Evolutionary conservation across 768 basidiomycete species (phyloP), one percentile per base, ranked within the genome.

Genomic region (Macrolepiota albuminosa): DNA sequence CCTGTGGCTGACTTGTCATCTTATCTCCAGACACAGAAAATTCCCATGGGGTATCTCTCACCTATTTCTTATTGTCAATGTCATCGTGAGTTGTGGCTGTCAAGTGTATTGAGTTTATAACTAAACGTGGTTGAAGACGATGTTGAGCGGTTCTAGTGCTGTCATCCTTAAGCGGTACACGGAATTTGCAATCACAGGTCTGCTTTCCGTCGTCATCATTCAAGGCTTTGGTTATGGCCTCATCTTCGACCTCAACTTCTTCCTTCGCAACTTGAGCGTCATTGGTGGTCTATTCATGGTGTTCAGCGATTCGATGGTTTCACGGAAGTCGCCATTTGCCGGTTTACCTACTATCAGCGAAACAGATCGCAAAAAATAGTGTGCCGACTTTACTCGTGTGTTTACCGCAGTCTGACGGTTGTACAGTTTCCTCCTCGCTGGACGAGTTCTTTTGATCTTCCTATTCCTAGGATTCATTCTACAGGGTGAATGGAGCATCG

Each of bases 221-320:
- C 97, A 99, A 76, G 96, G 96, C 48, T 91, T 99, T 66, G 97
- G 97, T 66, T 99, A 99, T 69, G 97, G 97, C 37, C 91, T 99
- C 72, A 96, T 99, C 69, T 99, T 99, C 75, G 97, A 98, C 81
- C 83, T 98, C 73, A 98, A 92, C 78, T 99, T 99, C 84, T 99
- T 99, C 93, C 89, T 98, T 48, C 95, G 97, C 73, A 99, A 98
- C 76, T 82, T 99, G 58, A 91, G 89, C 63, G 97, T 99, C 70
- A 94, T 98, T 62, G 97, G 97, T 57, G 97, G 97, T 56, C 86
- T 99, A 49, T 88, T 99, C 76, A 99, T 99, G 97, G 95, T 98
- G 29, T 95, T 99, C 75, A 94, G 90, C 64, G 97, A 99, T 72
- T 91, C 93, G 1, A 89, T 98, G 83, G 82, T 91, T 59, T 89